Percentiles rank a stretch among this genome's conserved stretches.
Conservation (phyloP, 345 rosid genomes). For the Euphorbia pulcherrima region DNA sequence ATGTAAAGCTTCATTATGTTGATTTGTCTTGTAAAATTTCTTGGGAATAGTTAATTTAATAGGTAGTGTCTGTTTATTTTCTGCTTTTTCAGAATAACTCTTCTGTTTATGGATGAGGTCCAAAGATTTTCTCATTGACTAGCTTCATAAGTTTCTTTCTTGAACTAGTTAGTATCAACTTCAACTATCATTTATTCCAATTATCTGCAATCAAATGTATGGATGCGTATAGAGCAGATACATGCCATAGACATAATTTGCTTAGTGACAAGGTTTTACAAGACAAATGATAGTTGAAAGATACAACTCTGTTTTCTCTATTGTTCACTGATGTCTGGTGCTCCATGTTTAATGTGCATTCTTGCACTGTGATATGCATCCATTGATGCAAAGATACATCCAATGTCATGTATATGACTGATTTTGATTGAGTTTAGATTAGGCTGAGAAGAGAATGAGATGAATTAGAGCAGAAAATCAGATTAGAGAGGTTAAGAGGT, state of each 20-base stretch:
- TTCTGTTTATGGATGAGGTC: background rate
- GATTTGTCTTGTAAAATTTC: background rate
- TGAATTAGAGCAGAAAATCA: too few species aligned
- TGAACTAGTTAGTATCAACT: background rate
- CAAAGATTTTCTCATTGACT: background rate
- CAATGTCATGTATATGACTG: too few species aligned
- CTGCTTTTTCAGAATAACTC: background rate
- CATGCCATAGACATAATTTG: background rate
- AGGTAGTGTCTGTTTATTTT: background rate
- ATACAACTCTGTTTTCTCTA: background rate
- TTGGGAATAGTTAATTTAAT: background rate
- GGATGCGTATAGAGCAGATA: background rate
- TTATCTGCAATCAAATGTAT: background rate
- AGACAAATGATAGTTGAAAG: background rate
- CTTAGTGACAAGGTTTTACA: background rate
- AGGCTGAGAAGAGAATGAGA: too few species aligned
- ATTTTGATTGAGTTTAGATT: too few species aligned
- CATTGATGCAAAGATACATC: too few species aligned
- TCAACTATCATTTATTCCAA: background rate
- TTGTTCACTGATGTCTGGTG: background rate
- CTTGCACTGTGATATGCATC: too few species aligned
- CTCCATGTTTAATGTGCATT: background rate
- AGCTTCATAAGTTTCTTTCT: background rate
- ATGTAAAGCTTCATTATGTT: background rate
- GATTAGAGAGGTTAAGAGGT: too few species aligned